phyloP scores from a whole-genome alignment of 208 protist species.

The Naegleria fowleri region DNA sequence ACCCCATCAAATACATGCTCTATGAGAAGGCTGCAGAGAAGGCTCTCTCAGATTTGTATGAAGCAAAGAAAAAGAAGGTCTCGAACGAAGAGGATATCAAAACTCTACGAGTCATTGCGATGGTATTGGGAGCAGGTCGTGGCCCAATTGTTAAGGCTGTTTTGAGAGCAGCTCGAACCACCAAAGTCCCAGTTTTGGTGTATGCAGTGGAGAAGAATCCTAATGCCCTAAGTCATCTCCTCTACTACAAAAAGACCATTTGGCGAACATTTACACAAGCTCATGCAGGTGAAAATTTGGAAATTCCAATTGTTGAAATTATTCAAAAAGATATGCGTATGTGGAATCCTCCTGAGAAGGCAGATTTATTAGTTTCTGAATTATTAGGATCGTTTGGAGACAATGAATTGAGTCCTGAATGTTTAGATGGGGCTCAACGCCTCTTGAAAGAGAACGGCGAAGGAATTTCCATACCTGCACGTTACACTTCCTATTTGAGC shows the following conservation, averaged over 20 bases:
- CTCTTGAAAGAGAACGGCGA: conserved; percentile 54
- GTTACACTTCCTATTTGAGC: conserved; percentile 67
- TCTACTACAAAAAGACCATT: conserved; percentile 58
- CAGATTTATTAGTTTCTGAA: conserved; percentile 93
- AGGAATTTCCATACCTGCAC: conserved; percentile 65
- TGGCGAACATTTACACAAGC: conserved; percentile 33
- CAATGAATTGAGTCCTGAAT: conserved; percentile 99
- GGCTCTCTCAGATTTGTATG: conserved; percentile 61
- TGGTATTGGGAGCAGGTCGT: conserved; percentile 93
- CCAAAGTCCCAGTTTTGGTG: conserved; percentile 65
- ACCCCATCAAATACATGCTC: conserved; percentile 89
- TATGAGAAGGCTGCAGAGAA: conserved; percentile 77
- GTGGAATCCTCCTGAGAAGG: conserved; percentile 51
- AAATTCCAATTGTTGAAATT: conserved; percentile 60
- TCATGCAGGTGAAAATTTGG: conserved; percentile 46
- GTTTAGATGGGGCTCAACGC: conserved; percentile 83
- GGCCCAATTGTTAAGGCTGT: conserved; percentile 82
- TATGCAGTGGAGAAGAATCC: conserved; percentile 97
- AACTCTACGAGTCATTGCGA: conserved; percentile 59
- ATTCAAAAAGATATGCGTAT: conserved; percentile 75
- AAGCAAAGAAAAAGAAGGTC: neutral
- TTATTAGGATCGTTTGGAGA: conserved; percentile 97
- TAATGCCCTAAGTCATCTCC: conserved; percentile 80
- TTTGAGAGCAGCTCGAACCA: conserved; percentile 62
- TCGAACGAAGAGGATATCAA: neutral